Evolutionary conservation across 139 green algal species (phyloP).

Genomic region (Klebsormidium nitens): DNA sequence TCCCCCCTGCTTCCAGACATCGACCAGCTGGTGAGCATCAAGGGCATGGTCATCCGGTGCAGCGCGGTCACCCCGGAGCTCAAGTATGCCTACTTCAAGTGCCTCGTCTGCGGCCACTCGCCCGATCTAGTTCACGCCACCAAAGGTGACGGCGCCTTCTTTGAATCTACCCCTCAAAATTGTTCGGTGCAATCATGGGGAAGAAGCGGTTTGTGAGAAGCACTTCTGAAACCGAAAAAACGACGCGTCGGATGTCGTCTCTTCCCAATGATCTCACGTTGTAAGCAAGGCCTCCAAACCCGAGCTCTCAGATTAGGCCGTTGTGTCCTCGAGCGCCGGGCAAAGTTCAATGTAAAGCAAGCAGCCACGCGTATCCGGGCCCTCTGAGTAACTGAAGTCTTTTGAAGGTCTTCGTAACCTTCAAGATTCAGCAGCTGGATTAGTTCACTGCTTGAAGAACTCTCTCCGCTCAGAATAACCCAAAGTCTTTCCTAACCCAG

Average conservation of each 20-base stretch:
- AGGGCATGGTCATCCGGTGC: conserved; percentile 91
- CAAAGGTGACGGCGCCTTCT: conserved; percentile 6
- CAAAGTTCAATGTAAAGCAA: too few species aligned
- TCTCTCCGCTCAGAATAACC: too few species aligned
- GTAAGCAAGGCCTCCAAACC: neutral
- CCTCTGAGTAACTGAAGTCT: too few species aligned
- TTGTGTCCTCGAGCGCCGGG: too few species aligned
- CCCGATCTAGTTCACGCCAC: conserved; percentile 30
- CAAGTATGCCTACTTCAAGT: conserved; percentile 51
- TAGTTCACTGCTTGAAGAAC: too few species aligned
- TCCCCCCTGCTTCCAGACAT: conserved; percentile 25
- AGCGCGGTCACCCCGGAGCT: conserved; percentile 89
- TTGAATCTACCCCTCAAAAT: neutral
- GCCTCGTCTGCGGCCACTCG: conserved; percentile 38
- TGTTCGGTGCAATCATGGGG: neutral
- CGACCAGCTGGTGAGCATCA: conserved; percentile 69
- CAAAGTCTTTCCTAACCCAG: too few species aligned
- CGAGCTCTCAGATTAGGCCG: too few species aligned
- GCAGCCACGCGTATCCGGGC: too few species aligned
- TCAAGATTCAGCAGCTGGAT: too few species aligned
- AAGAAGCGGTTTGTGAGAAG: neutral
- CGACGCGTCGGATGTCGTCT: neutral
- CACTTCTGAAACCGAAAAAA: neutral
- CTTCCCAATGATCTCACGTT: neutral
- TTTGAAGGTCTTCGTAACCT: too few species aligned